These are phyloP conservation scores for Amylostereum areolatum DNA, from an alignment of 1,284 basidiomycete genomes.

Conservation along the genomic window DNA sequence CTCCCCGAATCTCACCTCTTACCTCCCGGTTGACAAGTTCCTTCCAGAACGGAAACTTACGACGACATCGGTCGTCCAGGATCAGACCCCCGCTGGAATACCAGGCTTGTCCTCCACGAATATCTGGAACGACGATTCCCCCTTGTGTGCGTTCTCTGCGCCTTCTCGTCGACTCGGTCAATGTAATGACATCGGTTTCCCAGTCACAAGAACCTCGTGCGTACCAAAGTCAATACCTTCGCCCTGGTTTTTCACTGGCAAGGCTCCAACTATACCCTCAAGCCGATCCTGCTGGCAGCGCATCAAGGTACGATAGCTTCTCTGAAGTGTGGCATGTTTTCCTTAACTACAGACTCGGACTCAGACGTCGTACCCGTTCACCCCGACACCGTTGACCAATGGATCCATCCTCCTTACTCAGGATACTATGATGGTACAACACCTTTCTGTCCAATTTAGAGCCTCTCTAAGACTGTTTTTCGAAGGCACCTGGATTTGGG, in stretches of 20 bases:
- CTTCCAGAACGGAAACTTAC: conserved; percentile 17
- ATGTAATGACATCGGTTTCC: neutral
- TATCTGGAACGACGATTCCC: conserved; percentile 43
- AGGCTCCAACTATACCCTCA: conserved; percentile 53
- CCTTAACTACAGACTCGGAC: no score
- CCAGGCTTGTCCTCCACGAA: conserved; percentile 41
- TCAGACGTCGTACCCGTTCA: conserved; percentile 68
- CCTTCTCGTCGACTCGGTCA: neutral
- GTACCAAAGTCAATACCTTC: conserved; percentile 58
- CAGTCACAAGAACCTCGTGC: conserved; percentile 48
- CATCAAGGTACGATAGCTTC: conserved; percentile 54
- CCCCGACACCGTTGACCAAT: conserved; percentile 43
- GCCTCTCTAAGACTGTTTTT: neutral
- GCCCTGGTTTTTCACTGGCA: conserved; percentile 66
- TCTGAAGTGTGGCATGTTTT: neutral
- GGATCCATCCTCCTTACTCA: conserved; percentile 60
- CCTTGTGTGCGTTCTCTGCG: conserved; percentile 30
- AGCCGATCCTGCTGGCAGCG: conserved; percentile 62
- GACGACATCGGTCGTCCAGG: conserved; percentile 40
- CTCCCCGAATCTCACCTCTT: neutral
- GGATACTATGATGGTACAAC: conserved; percentile 55
- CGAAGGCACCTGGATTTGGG: conserved; percentile 47
- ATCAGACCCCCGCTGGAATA: conserved; percentile 47
- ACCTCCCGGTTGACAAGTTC: no score
- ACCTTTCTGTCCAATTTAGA: conserved; percentile 1